phyloP scores from a whole-genome alignment of 495 filamentous ascomycete species.

The Cercophora sp. region DNA sequence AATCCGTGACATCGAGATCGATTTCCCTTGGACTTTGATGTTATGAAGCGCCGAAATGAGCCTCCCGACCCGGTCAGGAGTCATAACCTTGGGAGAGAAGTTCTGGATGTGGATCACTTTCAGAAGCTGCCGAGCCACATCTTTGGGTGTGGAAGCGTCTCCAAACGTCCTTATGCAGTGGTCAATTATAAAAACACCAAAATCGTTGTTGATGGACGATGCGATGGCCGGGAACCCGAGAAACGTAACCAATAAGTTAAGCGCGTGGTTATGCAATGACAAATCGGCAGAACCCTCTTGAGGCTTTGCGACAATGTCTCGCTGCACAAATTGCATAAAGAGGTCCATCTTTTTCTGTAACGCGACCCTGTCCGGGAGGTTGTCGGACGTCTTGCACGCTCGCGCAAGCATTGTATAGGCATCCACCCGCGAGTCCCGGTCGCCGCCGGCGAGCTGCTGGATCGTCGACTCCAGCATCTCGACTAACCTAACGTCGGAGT shows the following conservation, averaged over 20 bases:
- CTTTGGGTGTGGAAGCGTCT: conserved; percentile 58
- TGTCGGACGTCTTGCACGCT: conserved; percentile 73
- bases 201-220: conserved; percentile 65
- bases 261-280: conserved; percentile 66
- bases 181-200: conserved; percentile 74
- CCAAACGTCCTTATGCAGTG: conserved; percentile 66
- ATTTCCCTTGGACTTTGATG: conserved; percentile 74
- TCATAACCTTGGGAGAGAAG: conserved; percentile 72
- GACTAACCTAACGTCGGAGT: conserved; percentile 47
- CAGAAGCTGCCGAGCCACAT: conserved; percentile 71
- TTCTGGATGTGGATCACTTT: conserved; percentile 72
- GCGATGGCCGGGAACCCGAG: conserved; percentile 64
- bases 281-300: conserved; percentile 51
- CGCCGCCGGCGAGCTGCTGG: conserved; percentile 69
- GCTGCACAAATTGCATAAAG: conserved; percentile 71
- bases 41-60: conserved; percentile 64
- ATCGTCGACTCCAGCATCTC: conserved; percentile 81
- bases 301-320: conserved; percentile 62
- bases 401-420: conserved; percentile 76
- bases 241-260: conserved; percentile 70
- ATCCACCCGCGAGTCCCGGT: conserved; percentile 69
- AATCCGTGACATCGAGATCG: conserved; percentile 68
- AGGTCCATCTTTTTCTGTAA: conserved; percentile 70
- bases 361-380: conserved; percentile 63
- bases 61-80: conserved; percentile 57